Evolutionary conservation across 352 stramenopile genomes (phyloP).

Genomic region (Globisporangium paroecandrum): DNA sequence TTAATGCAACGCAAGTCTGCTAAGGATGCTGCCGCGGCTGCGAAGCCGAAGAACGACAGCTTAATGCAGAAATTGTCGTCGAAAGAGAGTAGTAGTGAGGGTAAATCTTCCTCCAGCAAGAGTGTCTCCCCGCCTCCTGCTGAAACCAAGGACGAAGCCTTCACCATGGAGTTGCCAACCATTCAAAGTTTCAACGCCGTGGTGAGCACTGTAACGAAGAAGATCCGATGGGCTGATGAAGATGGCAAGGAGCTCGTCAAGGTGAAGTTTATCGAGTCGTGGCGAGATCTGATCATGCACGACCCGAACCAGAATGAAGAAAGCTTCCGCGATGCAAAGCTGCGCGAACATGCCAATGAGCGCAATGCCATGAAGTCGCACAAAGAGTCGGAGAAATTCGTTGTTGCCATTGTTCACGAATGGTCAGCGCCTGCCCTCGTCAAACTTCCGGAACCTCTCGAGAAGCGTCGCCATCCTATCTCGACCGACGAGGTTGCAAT

Average conservation of each 20-base stretch:
- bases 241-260: constrained; percentile 71
- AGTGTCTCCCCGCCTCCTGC: constrained; percentile 18
- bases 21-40: constrained; percentile 43
- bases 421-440: constrained; percentile 68
- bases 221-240: constrained; percentile 83
- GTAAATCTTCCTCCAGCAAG: constrained; percentile 12
- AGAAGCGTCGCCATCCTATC: constrained; percentile 28
- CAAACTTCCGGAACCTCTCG: constrained; percentile 54
- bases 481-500: constrained; percentile 61
- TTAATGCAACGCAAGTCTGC: constrained; percentile 81
- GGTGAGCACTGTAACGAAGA: constrained; percentile 36
- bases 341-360: constrained; percentile 81
- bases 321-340: constrained; percentile 79
- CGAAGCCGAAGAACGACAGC: constrained; percentile 33
- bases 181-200: constrained; percentile 82
- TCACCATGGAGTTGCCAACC: constrained; percentile 61
- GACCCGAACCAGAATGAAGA: constrained; percentile 57
- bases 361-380: constrained; percentile 59
- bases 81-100: constrained; percentile 17
- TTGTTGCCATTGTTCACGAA: constrained; percentile 46
- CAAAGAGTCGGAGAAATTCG: constrained; percentile 54
- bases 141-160: constrained; percentile 34
- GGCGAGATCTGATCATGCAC: constrained; percentile 70
- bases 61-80: constrained; percentile 18
- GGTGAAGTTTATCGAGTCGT: constrained; percentile 85